These are phyloP conservation scores for Pisolithus tinctorius DNA, from an alignment of 768 basidiomycete species.

Conservation along the genomic window DNA sequence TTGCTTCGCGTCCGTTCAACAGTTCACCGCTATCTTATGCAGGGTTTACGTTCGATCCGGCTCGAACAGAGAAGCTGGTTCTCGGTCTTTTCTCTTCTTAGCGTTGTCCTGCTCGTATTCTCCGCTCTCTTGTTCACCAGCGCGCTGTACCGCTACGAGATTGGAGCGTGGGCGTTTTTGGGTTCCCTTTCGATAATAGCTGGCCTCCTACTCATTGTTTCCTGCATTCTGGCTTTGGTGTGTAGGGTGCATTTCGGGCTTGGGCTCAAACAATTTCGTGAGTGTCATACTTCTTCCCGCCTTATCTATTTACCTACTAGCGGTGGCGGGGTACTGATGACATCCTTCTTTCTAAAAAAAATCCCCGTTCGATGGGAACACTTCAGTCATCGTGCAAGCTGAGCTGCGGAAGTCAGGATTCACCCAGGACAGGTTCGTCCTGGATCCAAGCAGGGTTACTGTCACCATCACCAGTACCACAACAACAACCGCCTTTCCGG, in stretches of 20 bases:
- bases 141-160: constrained; percentile 31
- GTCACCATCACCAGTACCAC: not conserved
- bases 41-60: constrained; percentile 48
- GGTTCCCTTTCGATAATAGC: constrained; percentile 36
- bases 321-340: not conserved
- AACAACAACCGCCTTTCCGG: not conserved
- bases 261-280: constrained; percentile 48
- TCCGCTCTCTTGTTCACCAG: constrained; percentile 39
- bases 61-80: constrained; percentile 37
- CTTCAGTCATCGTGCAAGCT: constrained; percentile 11
- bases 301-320: no score
- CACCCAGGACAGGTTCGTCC: constrained; percentile 9
- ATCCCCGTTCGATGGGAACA: no score
- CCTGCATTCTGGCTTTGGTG: constrained; percentile 37
- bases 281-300: constrained; percentile 11
- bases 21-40: not conserved
- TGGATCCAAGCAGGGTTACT: not conserved
- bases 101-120: constrained; percentile 31
- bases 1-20: not conserved
- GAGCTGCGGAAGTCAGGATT: constrained; percentile 13
- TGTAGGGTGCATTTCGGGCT: constrained; percentile 50
- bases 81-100: constrained; percentile 32
- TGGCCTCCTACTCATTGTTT: constrained; percentile 34
- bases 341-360: not conserved
- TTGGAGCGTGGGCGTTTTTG: constrained; percentile 34